These are phyloP conservation scores for Ceriops decandra DNA, from an alignment of 345 rosid genomes.

Conservation along the genomic window DNA sequence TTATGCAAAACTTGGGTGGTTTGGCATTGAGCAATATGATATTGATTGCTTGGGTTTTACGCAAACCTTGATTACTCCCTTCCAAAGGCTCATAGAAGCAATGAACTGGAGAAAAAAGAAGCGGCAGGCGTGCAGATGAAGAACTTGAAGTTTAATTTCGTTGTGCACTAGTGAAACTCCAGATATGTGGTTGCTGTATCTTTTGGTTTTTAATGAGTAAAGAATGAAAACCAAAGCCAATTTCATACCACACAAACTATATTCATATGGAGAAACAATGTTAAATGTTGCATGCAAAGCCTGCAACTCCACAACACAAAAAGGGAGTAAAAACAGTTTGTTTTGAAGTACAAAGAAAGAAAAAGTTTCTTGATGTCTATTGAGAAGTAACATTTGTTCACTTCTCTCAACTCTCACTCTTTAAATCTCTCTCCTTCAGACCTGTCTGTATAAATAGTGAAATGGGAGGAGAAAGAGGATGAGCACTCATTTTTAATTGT, in stretches of 20 bases:
- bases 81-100: constrained; percentile 25
- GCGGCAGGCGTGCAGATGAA: constrained; percentile 20
- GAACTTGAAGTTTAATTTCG: too few species aligned
- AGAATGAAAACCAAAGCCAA: too few species aligned
- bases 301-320: constrained; percentile 35
- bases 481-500: constrained; percentile 64
- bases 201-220: too few species aligned
- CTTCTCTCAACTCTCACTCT: constrained; percentile 38
- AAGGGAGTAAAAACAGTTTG: constrained; percentile 17
- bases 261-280: too few species aligned
- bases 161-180: too few species aligned
- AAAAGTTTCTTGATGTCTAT: constrained; percentile 33
- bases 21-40: too few species aligned
- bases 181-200: too few species aligned
- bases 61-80: background rate
- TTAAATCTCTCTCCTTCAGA: constrained; percentile 29
- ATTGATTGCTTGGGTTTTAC: too few species aligned
- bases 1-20: too few species aligned
- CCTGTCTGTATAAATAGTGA: constrained; percentile 27
- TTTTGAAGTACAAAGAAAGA: constrained; percentile 32
- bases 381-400: constrained; percentile 31
- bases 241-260: too few species aligned
- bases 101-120: constrained; percentile 24
- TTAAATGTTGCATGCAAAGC: constrained; percentile 33
- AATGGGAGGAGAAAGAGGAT: constrained; percentile 88